Conservation (phyloP, 495 filamentous ascomycete genomes). For the Hypoxylon rickii region DNA sequence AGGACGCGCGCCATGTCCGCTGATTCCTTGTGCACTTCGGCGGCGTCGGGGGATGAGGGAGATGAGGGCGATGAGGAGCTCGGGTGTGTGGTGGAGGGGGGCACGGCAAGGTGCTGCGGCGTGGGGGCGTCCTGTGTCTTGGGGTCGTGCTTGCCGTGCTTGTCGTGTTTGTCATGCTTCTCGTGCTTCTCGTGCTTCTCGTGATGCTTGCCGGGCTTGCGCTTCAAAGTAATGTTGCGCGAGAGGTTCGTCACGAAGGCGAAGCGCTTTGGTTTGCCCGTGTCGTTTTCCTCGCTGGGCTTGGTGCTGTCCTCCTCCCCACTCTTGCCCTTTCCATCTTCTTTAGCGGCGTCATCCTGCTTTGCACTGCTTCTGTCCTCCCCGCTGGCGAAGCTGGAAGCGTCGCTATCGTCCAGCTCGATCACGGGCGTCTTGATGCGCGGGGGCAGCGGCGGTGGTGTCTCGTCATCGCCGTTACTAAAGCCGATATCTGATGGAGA, state of each 20-base stretch:
- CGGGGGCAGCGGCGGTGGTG: constrained; percentile 46
- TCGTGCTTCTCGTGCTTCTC: constrained; percentile 7
- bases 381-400: constrained; percentile 37
- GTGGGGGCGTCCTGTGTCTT: neutral
- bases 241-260: constrained; percentile 33
- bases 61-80: no score
- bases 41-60: no score
- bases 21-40: constrained; percentile 61
- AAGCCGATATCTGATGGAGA: constrained; percentile 26
- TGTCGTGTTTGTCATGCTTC: constrained; percentile 5
- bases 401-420: constrained; percentile 46
- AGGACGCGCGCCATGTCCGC: constrained; percentile 78
- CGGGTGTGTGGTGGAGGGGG: constrained; percentile 47
- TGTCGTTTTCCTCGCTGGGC: constrained; percentile 10
- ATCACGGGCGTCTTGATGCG: constrained; percentile 51
- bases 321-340: constrained; percentile 19
- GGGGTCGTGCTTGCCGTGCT: neutral
- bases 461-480: constrained; percentile 37
- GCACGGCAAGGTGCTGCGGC: constrained; percentile 17
- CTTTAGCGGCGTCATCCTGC: constrained; percentile 15
- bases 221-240: constrained; percentile 28
- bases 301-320: constrained; percentile 23
- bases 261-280: constrained; percentile 48
- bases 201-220: constrained; percentile 19
- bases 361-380: constrained; percentile 13